Base-by-base conservation (phyloP, 2,329 filamentous ascomycete genomes). In the Fusarium drepaniforme region DNA sequence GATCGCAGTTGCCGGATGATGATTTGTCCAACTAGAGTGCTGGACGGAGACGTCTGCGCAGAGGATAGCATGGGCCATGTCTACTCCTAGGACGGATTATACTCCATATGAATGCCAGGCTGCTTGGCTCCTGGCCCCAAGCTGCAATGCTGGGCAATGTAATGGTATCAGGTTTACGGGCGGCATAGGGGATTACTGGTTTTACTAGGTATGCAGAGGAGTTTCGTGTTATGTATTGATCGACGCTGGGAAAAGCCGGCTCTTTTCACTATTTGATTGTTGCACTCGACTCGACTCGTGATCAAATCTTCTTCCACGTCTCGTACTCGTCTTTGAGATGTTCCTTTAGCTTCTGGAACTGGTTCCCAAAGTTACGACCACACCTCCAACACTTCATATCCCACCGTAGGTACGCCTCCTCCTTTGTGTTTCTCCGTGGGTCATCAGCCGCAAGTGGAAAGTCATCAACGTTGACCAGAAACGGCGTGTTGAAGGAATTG, bases 311-410 rank as follows among this genome's bases (percentile, higher is more conserved):
- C 83, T 89, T 94, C 95, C 95, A 98, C 68, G 84, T 85, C 76
- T 93, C 88, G 81, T 94, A 95, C 84, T 98, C 95, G 30, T 88
- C 85, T 18, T 88, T 88, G 57, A 98, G 84, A 85, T 99, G 96
- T 69, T 85, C 87, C 83, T 97, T 97, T 64, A 98, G 82, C 81
- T 87, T 87, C 74, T 89, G 86, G 82, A 98, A 97, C 80, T 88
- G 89, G 75, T 94, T 94, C 23, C 89, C 90, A 83, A 97, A 98
- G 63, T 90, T 89, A 82, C 83, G 84, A 2, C 91, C 91, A 84
- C 97, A 98, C 62, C 94, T 88, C 96, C 97, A 98, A 82, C 97
- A 98, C 73, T 85, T 84, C 82, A 98, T 88, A 69, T 95, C 92
- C 70, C 84, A 83, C 40, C 88, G 84, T 72, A 95, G 83, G 83